These are phyloP conservation scores for Ceratobasidium sp. DNA, from an alignment of 1,284 basidiomycete species.

Conservation along the genomic window DNA sequence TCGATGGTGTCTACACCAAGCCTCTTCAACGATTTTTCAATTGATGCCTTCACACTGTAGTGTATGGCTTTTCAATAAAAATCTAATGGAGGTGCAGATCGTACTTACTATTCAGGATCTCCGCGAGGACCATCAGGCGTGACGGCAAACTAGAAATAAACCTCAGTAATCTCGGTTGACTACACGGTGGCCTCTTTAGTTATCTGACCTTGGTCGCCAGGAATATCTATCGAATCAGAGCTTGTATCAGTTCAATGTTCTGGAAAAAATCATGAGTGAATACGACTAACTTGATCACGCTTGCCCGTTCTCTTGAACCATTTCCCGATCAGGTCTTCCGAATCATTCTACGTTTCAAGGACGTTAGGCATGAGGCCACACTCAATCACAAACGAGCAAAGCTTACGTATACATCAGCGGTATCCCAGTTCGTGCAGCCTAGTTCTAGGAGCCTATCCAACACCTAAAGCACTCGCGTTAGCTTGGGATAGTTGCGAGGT, in stretches of 20 bases:
- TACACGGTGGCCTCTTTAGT: not conserved
- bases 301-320: constrained; percentile 50
- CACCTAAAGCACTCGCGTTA: not conserved
- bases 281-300: constrained; percentile 46
- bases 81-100: not conserved
- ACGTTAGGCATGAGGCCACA: not conserved
- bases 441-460: constrained; percentile 25
- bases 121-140: constrained; percentile 19
- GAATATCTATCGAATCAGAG: constrained; percentile 54
- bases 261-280: not conserved
- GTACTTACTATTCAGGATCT: constrained; percentile 22
- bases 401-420: constrained; percentile 28
- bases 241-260: not conserved
- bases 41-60: constrained; percentile 51
- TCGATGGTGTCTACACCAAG: constrained; percentile 60
- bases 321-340: constrained; percentile 1
- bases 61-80: not conserved
- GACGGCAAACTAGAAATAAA: constrained; percentile 47
- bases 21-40: constrained; percentile 55
- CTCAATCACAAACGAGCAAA: too few species aligned
- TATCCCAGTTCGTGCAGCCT: constrained; percentile 38
- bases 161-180: not conserved
- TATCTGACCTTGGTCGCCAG: constrained; percentile 61
- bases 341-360: not conserved
- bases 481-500: not conserved